These are phyloP conservation scores for Lactarius trivialis DNA, from an alignment of 768 basidiomycete species.

Conservation along the genomic window DNA sequence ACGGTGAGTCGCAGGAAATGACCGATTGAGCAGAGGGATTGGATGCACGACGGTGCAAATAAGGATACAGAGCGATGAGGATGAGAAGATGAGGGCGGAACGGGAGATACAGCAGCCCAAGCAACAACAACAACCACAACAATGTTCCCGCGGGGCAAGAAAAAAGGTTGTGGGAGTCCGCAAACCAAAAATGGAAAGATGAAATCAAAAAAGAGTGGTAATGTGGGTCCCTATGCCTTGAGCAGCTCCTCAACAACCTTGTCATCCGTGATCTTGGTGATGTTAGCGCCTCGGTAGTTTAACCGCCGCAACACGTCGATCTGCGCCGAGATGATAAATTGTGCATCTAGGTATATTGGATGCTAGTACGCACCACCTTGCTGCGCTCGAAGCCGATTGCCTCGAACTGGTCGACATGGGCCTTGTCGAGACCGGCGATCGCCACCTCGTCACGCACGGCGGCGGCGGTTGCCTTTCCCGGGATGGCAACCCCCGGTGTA, in stretches of 20 bases:
- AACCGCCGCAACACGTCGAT: conserved; percentile 83
- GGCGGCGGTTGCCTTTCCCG: conserved; percentile 18
- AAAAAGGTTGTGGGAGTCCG: not conserved
- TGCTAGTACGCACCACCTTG: conserved; percentile 58
- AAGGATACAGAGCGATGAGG: conserved; percentile 18
- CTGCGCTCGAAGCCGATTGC: conserved; percentile 71
- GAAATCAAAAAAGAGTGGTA: not conserved
- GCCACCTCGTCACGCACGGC: conserved; percentile 42
- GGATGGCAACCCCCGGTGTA: not conserved
- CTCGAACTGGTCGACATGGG: conserved; percentile 81
- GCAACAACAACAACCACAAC: not conserved
- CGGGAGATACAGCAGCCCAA: conserved; percentile 12
- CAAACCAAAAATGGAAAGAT: conserved; percentile 5
- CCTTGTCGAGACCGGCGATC: conserved; percentile 74
- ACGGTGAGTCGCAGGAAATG: not conserved
- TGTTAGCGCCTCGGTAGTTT: conserved; percentile 83
- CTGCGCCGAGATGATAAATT: conserved; percentile 33
- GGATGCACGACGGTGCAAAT: conserved; percentile 16
- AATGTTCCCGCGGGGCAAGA: not conserved
- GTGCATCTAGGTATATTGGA: not conserved
- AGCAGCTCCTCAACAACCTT: conserved; percentile 81
- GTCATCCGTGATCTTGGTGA: conserved; percentile 74
- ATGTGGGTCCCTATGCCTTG: conserved; percentile 37
- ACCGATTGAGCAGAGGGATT: not conserved
- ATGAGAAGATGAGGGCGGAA: conserved; percentile 2